Conservation (phyloP, 805 yeast genomes). For the Saturnispora sanitii region DNA sequence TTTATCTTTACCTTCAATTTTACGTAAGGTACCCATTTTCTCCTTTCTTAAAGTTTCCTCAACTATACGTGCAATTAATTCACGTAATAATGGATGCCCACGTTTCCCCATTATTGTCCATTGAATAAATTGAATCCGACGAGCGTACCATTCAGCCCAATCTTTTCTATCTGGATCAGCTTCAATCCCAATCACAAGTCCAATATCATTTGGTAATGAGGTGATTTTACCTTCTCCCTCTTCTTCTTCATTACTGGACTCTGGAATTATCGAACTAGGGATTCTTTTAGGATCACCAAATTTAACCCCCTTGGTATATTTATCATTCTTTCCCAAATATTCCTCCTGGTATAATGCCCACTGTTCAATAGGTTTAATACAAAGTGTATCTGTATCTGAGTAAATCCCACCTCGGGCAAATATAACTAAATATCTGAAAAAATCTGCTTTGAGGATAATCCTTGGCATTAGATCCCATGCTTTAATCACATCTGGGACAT, state of each 20-base stretch:
- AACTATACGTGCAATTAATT: constrained; percentile 69
- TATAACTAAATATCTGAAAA: constrained; percentile 78
- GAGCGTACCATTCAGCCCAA: constrained; percentile 89
- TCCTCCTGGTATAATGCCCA: constrained; percentile 44
- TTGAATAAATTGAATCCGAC: constrained; percentile 91
- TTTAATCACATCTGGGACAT: constrained; percentile 65
- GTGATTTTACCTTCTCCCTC: too few species aligned
- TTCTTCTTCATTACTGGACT: constrained; percentile 19
- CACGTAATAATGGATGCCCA: constrained; percentile 86
- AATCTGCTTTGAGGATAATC: constrained; percentile 81
- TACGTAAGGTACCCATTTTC: constrained; percentile 34
- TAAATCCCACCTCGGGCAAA: constrained; percentile 91
- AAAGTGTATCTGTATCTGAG: constrained; percentile 80
- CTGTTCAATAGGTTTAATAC: constrained; percentile 56
- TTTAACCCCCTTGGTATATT: neutral
- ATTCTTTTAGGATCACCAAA: neutral
- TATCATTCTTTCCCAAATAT: neutral
- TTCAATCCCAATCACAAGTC: constrained; percentile 83
- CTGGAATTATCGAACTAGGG: neutral
- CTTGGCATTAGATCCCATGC: constrained; percentile 76
- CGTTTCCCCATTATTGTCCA: constrained; percentile 89
- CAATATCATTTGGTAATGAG: constrained; percentile 37
- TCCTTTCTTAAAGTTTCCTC: constrained; percentile 57
- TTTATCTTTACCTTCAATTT: constrained; percentile 45
- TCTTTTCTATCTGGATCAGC: constrained; percentile 96